These are phyloP conservation scores for Hymenoscyphus occultus DNA, from an alignment of 2,329 filamentous ascomycete species.

Conservation along the genomic window DNA sequence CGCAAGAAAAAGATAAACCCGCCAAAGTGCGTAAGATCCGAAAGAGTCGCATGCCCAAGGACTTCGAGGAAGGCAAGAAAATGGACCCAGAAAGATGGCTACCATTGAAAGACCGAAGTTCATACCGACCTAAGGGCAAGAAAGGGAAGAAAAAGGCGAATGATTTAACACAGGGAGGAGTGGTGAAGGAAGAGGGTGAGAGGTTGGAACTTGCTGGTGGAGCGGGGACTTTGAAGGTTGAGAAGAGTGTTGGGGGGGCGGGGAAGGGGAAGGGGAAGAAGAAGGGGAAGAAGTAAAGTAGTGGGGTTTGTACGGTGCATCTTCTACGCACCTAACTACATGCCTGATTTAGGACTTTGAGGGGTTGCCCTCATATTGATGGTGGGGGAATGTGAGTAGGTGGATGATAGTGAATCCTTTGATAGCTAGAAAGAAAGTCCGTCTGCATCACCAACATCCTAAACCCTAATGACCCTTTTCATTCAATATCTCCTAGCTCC, in stretches of 20 bases:
- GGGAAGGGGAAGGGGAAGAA: conserved; percentile 42
- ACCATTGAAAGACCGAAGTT: conserved; percentile 82
- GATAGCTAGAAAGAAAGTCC: no score
- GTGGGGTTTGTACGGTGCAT: background rate
- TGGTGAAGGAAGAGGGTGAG: conserved; percentile 67
- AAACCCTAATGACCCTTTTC: no score
- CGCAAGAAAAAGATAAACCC: conserved; percentile 41
- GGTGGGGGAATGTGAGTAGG: no score
- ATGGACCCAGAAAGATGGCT: conserved; percentile 92
- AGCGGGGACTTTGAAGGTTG: conserved; percentile 60
- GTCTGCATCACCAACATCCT: no score
- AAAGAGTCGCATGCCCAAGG: conserved; percentile 64
- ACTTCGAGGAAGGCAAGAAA: conserved; percentile 72
- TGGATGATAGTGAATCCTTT: no score
- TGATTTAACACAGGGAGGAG: conserved; percentile 81
- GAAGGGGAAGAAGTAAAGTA: conserved; percentile 50
- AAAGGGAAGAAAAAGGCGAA: conserved; percentile 82
- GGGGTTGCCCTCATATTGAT: no score
- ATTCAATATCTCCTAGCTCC: no score
- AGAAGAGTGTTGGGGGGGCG: conserved; percentile 47
- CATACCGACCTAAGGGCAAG: conserved; percentile 85
- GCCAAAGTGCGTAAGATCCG: conserved; percentile 57
- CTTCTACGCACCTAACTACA: no score
- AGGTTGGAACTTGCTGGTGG: conserved; percentile 62
- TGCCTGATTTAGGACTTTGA: no score